A percentile compares a stretch with the other conserved stretches of the same genome.
These are phyloP conservation scores for Salix arbutifolia DNA, from an alignment of 345 rosid species.

Conservation along the genomic window DNA sequence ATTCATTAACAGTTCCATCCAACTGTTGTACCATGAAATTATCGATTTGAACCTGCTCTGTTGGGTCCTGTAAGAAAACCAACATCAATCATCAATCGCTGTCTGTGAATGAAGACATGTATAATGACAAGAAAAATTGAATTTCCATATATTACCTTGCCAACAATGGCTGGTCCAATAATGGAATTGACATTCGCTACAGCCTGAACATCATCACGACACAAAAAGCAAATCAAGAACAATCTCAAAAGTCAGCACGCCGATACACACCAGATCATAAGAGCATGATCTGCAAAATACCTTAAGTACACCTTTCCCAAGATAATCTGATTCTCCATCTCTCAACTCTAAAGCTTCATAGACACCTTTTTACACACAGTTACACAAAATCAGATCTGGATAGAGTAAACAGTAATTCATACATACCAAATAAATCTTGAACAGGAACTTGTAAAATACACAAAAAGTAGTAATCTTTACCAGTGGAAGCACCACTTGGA, in stretches of 20 bases:
- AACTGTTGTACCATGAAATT: slow-evolving; percentile 88
- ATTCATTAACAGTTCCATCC: slow-evolving; percentile 94
- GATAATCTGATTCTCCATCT: slow-evolving; percentile 95
- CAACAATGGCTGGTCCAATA: slow-evolving; percentile 85
- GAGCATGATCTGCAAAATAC: slow-evolving; percentile 22
- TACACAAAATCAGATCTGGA: background rate
- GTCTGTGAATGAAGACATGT: background rate
- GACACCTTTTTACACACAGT: slow-evolving; percentile 40
- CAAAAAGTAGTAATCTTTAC: slow-evolving; percentile 31
- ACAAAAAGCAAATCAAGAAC: background rate
- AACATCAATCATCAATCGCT: background rate
- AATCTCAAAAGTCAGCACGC: background rate
- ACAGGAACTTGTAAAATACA: background rate
- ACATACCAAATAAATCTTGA: background rate
- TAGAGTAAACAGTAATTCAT: background rate
- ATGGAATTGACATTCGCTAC: slow-evolving; percentile 70
- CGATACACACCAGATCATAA: background rate
- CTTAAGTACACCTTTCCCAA: slow-evolving; percentile 94
- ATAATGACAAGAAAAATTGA: background rate
- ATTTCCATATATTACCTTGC: slow-evolving; percentile 48
- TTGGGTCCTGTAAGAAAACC: slow-evolving; percentile 59
- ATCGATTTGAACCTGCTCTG: slow-evolving; percentile 76
- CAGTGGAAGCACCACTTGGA: slow-evolving; percentile 98
- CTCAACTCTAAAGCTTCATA: slow-evolving; percentile 94
- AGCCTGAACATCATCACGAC: slow-evolving; percentile 41